Percentiles rank a stretch among this genome's conserved stretches.
Conservation (phyloP, 2,329 filamentous ascomycete genomes). For the Calonectria pteridis region DNA sequence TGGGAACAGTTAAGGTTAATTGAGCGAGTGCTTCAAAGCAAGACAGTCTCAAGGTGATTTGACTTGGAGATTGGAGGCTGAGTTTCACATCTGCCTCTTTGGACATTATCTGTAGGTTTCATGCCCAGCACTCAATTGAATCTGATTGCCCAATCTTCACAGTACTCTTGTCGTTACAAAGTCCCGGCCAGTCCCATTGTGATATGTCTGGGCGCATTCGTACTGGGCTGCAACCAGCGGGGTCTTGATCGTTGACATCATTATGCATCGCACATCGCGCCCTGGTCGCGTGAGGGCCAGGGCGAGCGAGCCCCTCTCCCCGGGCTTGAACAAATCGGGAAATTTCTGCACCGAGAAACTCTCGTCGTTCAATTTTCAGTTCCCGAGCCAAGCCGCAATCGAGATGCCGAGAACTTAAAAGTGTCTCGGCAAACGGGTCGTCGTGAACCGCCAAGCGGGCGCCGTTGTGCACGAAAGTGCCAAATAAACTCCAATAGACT, state of each 20-base stretch:
- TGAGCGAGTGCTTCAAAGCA: not conserved
- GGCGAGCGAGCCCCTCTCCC: not conserved
- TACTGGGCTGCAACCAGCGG: not conserved
- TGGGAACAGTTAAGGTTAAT: not conserved
- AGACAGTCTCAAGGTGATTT: not conserved
- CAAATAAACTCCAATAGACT: not conserved
- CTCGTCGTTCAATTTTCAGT: not conserved
- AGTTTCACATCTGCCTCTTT: not conserved
- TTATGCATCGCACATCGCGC: conserved; percentile 17
- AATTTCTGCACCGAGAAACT: not conserved
- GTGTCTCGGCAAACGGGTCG: not conserved
- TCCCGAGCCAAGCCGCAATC: conserved; percentile 8
- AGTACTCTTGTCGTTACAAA: not conserved
- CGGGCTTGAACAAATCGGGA: not conserved
- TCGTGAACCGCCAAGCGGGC: not conserved
- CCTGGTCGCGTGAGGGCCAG: conserved; percentile 12
- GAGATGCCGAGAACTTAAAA: not conserved
- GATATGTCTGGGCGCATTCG: not conserved
- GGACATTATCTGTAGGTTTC: not conserved
- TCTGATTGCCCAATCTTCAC: too few relatives aligned
- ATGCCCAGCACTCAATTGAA: not conserved
- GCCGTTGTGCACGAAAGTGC: not conserved
- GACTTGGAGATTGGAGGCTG: not conserved
- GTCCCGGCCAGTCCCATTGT: not conserved
- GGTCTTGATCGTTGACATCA: conserved; percentile 20